Evolutionary conservation across 768 basidiomycete species (phyloP).

Genomic region (Mycena epipterygia): DNA sequence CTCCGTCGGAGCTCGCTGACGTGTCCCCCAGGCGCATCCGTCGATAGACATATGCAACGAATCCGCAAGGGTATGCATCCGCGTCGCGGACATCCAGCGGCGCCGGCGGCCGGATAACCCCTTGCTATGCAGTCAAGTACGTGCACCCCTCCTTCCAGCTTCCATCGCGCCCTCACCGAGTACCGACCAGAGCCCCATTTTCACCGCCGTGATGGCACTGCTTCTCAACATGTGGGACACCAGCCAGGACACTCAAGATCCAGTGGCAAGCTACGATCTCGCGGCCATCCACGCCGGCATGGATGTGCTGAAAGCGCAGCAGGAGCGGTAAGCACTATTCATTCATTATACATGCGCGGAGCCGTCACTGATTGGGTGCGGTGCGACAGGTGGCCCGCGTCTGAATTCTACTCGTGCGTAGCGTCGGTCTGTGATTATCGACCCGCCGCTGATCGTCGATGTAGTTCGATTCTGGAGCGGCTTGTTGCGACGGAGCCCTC

Average conservation of each 20-base stretch:
- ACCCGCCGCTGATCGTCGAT: neutral
- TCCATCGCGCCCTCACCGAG: neutral
- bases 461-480: neutral
- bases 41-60: neutral
- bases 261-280: neutral
- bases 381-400: conserved; percentile 3
- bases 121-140: conserved; percentile 9
- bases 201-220: conserved; percentile 6
- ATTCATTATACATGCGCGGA: no score
- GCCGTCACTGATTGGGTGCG: no score
- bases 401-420: neutral
- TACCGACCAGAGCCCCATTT: neutral
- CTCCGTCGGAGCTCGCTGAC: neutral
- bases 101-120: conserved; percentile 1
- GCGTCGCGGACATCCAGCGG: conserved; percentile 3
- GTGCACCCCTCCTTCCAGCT: neutral
- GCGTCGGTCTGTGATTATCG: neutral
- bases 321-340: neutral
- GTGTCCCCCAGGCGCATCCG: no score
- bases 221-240: neutral
- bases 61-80: neutral
- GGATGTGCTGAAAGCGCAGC: neutral
- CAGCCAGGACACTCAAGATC: neutral
- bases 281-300: neutral
- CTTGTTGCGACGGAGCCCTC: neutral